Base-by-base conservation (phyloP, 2,329 filamentous ascomycete genomes). In the Colletotrichum simmondsii region DNA sequence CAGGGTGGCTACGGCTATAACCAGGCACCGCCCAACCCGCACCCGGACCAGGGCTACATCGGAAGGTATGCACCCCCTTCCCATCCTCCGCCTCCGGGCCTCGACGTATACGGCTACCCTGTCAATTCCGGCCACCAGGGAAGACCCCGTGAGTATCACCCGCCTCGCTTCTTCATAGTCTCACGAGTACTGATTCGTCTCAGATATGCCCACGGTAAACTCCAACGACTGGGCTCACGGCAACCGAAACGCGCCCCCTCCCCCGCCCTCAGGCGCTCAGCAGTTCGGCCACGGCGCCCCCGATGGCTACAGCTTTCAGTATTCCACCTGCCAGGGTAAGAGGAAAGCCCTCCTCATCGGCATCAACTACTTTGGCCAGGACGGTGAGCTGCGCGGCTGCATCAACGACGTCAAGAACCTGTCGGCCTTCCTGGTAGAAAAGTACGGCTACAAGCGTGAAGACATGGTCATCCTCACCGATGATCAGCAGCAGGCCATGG, bases 321-420 rank as follows among this genome's bases (percentile, higher is more conserved):
- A 94, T 85, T 93, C 91, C 69, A 91, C 92, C 79, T 95, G 93
- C 81, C 92, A 90, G 7, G 93, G 93, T 65, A 89, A 88, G 75
- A 88, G 93, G 78, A 94, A 94, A 85, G 93, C 93, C 8, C 84
- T 95, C 68, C 84, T 95, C 68, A 94, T 95, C 75, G 93, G 93
- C 65, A 94, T 95, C 86, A 95, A 95, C 86, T 95, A 95, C 85
- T 92, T 94, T 77, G 90, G 91, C 65, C 91, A 93, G 79, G 83
- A 91, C 26, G 92, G 90, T 61, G 92, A 94, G 85, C 88, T 95
- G 65, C 87, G 91, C 72, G 93, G 93, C 56, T 95, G 93, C 82
- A 94, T 95, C 87, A 95, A 95, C 83, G 93, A 95, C 80, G 92
- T 93, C 42, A 91, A 92, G 83, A 95, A 95, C 80, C 89, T 95